phyloP scores from a whole-genome alignment of 2,329 filamentous ascomycete species.

The Magnaporthiopsis incrustans region DNA sequence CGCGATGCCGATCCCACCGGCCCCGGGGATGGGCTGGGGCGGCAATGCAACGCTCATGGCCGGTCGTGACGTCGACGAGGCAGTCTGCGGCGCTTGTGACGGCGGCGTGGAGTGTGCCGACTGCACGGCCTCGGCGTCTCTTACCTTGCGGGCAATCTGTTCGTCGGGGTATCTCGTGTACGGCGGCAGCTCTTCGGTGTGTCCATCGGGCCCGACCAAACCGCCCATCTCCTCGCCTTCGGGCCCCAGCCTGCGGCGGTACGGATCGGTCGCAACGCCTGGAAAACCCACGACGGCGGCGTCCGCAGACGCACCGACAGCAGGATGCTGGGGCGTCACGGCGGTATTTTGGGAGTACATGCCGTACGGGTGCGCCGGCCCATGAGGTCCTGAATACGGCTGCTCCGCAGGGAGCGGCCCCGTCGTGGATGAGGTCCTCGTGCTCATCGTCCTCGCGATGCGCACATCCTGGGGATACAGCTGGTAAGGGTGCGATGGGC shows the following conservation, averaged over 20 bases:
- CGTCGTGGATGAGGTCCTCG: constrained; percentile 41
- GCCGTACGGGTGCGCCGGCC: constrained; percentile 76
- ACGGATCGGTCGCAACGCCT: constrained; percentile 50
- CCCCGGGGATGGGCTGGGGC: constrained; percentile 36
- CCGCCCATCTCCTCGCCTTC: constrained; percentile 83
- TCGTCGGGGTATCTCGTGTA: constrained; percentile 87
- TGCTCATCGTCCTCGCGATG: constrained; percentile 63
- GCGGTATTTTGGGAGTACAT: constrained; percentile 78
- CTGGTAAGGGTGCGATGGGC: constrained; percentile 75
- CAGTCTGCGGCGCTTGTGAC: constrained; percentile 8
- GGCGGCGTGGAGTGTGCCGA: not conserved
- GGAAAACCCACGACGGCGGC: constrained; percentile 68
- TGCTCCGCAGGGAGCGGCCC: constrained; percentile 20
- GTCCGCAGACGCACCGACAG: constrained; percentile 1
- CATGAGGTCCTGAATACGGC: constrained; percentile 51
- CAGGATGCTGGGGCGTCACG: constrained; percentile 37
- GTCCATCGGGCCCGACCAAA: constrained; percentile 79
- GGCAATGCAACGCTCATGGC: not conserved
- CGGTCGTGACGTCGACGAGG: constrained; percentile 6
- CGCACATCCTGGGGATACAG: constrained; percentile 77
- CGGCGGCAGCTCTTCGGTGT: constrained; percentile 84
- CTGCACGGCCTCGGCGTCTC: constrained; percentile 14
- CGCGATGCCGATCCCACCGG: constrained; percentile 53
- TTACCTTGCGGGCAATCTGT: constrained; percentile 47
- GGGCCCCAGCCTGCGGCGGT: constrained; percentile 65